Evolutionary conservation across 2,329 filamentous ascomycete species (phyloP).

Genomic region (Cercospora nicotianae): DNA sequence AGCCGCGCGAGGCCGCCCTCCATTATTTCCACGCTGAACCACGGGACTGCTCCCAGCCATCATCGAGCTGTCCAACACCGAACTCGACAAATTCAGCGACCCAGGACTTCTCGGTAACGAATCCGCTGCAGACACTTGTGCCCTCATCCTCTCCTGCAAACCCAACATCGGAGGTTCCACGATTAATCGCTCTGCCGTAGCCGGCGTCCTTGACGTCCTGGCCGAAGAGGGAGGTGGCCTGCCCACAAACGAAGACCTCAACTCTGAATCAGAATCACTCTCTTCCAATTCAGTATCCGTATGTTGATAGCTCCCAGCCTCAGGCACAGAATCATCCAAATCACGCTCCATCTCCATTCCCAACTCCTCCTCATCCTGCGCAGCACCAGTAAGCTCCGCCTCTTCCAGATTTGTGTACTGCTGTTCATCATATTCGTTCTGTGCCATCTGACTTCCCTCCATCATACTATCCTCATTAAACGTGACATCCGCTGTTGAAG

Average conservation of each 20-base stretch:
- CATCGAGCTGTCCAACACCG: conserved; percentile 40
- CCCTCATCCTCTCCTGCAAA: conserved; percentile 36
- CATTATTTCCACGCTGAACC: conserved; percentile 29
- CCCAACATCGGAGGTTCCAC: conserved; percentile 19
- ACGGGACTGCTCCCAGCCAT: conserved; percentile 40
- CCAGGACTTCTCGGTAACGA: conserved; percentile 36
- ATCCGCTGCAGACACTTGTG: conserved; percentile 34
- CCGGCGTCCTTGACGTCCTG: conserved; percentile 15
- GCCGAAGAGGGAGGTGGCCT: conserved; percentile 8
- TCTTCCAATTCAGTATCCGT: conserved; percentile 55
- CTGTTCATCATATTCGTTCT: conserved; percentile 43
- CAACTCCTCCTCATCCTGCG: conserved; percentile 51
- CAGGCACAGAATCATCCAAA: conserved; percentile 53
- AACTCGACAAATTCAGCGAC: conserved; percentile 38
- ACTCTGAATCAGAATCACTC: conserved; percentile 32
- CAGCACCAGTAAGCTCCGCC: conserved; percentile 48
- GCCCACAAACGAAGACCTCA: conserved; percentile 32
- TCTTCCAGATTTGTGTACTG: conserved; percentile 50
- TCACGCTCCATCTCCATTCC: conserved; percentile 38
- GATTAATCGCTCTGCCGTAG: conserved; percentile 11
- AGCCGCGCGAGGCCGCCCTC: conserved; percentile 8
- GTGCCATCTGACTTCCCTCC: conserved; percentile 47
- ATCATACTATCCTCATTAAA: conserved; percentile 53
- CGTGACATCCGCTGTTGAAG: conserved; percentile 50
- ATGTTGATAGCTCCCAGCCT: conserved; percentile 56